A percentile compares a stretch with the other conserved stretches of the same genome.
Conservation (phyloP, 352 stramenopile genomes). For the Phytophthora constricta region DNA sequence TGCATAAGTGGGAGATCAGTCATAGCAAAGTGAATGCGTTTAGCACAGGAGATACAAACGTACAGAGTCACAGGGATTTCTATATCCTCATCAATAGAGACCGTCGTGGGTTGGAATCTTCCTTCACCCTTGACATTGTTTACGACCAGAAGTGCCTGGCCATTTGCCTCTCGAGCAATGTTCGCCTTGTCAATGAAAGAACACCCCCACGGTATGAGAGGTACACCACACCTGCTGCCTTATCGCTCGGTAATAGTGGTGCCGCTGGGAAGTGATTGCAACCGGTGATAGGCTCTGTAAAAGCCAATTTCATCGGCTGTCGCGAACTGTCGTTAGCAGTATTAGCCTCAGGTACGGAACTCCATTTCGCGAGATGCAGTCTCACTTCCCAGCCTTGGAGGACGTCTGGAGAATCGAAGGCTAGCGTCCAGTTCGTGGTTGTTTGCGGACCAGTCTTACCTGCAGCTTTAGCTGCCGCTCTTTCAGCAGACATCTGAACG, state of each 20-base stretch:
- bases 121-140: constrained; percentile 73
- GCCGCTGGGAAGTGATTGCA: constrained; percentile 37
- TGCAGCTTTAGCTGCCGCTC: constrained; percentile 20
- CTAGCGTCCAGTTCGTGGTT: constrained; percentile 60
- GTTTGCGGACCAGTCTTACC: constrained; percentile 23
- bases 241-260: constrained; percentile 3
- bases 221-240: constrained; percentile 30
- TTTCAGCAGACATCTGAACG: constrained; percentile 36
- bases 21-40: neutral
- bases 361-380: constrained; percentile 70
- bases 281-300: constrained; percentile 48
- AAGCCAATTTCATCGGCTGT: constrained; percentile 31
- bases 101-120: constrained; percentile 50
- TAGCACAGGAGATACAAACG: constrained; percentile 1
- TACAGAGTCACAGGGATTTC: constrained; percentile 68
- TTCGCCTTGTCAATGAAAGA: constrained; percentile 77
- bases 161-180: constrained; percentile 36
- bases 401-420: constrained; percentile 51
- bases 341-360: constrained; percentile 36
- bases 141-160: constrained; percentile 54
- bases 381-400: constrained; percentile 57
- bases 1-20: constrained; percentile 1
- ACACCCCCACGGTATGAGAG: constrained; percentile 64
- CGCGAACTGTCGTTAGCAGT: constrained; percentile 14
- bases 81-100: constrained; percentile 37